These are phyloP conservation scores for Populus davidiana DNA, from an alignment of 345 rosid species.

Conservation along the genomic window DNA sequence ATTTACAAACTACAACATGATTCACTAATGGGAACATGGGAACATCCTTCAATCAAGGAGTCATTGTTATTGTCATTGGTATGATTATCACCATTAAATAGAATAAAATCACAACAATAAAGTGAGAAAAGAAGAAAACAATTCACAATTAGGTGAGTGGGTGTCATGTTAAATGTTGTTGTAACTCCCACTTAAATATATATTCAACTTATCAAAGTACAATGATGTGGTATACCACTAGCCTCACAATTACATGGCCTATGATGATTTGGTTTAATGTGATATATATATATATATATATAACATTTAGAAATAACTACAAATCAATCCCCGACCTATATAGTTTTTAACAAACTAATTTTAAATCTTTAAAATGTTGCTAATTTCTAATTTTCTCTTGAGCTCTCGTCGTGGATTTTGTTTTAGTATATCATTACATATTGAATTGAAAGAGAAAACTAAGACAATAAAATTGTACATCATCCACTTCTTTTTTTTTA, in stretches of 20 bases:
- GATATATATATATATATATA: not conserved
- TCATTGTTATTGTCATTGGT: not conserved
- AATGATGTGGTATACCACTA: slow-evolving; percentile 15
- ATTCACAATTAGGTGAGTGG: not conserved
- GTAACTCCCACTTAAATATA: slow-evolving; percentile 7
- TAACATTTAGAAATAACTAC: not conserved
- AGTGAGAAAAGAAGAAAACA: not conserved
- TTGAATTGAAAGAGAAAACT: not conserved
- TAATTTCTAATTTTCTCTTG: not conserved
- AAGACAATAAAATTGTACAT: not conserved
- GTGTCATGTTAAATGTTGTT: slow-evolving; percentile 8
- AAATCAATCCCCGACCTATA: not conserved
- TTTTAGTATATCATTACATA: too few species aligned
- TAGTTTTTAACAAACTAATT: not conserved
- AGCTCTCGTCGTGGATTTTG: too few species aligned
- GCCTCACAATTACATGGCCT: not conserved
- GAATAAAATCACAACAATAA: not conserved
- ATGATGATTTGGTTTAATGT: not conserved
- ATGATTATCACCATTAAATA: not conserved
- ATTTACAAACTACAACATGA: not conserved
- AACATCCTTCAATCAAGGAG: not conserved
- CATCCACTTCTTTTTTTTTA: too few species aligned
- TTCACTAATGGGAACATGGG: not conserved
- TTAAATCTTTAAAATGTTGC: not conserved
- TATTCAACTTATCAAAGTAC: not conserved